phyloP scores from a whole-genome alignment of 164 flowering plant species.

The Vitis riparia region DNA sequence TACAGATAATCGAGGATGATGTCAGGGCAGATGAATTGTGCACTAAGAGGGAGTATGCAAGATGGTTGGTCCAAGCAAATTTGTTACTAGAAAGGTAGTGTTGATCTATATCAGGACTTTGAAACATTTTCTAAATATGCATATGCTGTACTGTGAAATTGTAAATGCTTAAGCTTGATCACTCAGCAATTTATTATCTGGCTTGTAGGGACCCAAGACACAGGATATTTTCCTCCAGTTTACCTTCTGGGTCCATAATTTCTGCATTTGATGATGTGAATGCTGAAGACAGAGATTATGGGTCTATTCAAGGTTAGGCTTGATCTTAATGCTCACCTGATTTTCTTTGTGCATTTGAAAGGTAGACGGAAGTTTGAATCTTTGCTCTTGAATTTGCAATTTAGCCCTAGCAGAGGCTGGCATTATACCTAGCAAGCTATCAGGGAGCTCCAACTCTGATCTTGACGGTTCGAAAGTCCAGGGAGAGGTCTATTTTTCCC shows the following conservation, averaged over 20 bases:
- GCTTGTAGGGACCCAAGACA: slow-evolving; percentile 58
- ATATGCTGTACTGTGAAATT: background rate
- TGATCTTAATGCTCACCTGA: slow-evolving; percentile 5
- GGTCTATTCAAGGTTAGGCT: slow-evolving; percentile 65
- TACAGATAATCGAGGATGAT: slow-evolving; percentile 77
- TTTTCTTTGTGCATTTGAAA: background rate
- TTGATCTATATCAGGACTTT: background rate
- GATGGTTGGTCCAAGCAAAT: slow-evolving; percentile 74
- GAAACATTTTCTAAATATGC: background rate
- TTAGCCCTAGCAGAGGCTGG: slow-evolving; percentile 93
- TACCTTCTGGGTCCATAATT: slow-evolving; percentile 45
- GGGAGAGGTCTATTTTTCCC: slow-evolving; percentile 42
- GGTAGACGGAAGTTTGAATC: background rate
- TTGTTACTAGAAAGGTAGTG: slow-evolving; percentile 72
- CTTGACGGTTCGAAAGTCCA: slow-evolving; percentile 22
- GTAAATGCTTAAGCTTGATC: background rate
- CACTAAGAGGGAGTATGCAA: slow-evolving; percentile 84
- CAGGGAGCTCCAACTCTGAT: slow-evolving; percentile 22
- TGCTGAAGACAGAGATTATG: slow-evolving; percentile 69
- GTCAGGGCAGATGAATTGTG: slow-evolving; percentile 65
- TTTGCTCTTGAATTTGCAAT: slow-evolving; percentile 13
- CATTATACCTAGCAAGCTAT: slow-evolving; percentile 67
- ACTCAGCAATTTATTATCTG: slow-evolving; percentile 9
- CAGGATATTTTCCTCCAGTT: slow-evolving; percentile 44
- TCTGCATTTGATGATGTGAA: slow-evolving; percentile 75